Evolutionary conservation across 2,329 filamentous ascomycete genomes (phyloP), one percentile per base, ranked within the genome.

Genomic region (Aureobasidium sp.): DNA sequence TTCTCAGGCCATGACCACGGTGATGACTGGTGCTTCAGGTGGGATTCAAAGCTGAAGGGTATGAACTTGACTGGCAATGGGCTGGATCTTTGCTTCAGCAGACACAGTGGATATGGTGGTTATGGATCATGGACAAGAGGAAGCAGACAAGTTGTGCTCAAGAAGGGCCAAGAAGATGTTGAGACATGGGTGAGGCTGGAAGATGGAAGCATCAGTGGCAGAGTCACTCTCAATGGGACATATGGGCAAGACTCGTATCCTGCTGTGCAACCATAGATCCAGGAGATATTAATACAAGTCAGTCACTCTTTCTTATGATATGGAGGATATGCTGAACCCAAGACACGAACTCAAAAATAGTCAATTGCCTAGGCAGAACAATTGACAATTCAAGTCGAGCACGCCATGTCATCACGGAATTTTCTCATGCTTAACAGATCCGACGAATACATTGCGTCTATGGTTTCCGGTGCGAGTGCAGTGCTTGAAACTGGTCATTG

Each of bases 1-100:
- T 86, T 88, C 70, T 80, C 78, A 5, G 87, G 85, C 0, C 87
- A 90, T 64, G 85, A 89, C 65, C 87, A 90, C 64, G 71, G 71
- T 6, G 67, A 71, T 47, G 68, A 66, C 3, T 73, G 71, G 71
- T 73, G 71, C 61, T 70, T 67, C 62, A 69, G 68, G 32, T 73
- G 71, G 71, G 58, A 69, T 37, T 29, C 32, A 3, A 58, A 60
- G 9, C 57, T 72, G 0, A 66, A 68, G 2, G 69, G 69, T 14
- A 70, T 71, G 68, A 64, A 58, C 8, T 51, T 70, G 21, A 57
- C 47, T 16, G 70, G 71, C n/a, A 70, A 68, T 37, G 71, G 71
- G 1, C 25, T 72, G 30, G 66, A 72, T 44, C 60, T 73, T 6
- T 73, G 71, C 59, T 73, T 73, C 50, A 67, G 67, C 11, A 68